Evolutionary conservation across 352 stramenopile genomes (phyloP), one percentile per base, ranked within the genome.

Genomic region (Phytopythium vexans): DNA sequence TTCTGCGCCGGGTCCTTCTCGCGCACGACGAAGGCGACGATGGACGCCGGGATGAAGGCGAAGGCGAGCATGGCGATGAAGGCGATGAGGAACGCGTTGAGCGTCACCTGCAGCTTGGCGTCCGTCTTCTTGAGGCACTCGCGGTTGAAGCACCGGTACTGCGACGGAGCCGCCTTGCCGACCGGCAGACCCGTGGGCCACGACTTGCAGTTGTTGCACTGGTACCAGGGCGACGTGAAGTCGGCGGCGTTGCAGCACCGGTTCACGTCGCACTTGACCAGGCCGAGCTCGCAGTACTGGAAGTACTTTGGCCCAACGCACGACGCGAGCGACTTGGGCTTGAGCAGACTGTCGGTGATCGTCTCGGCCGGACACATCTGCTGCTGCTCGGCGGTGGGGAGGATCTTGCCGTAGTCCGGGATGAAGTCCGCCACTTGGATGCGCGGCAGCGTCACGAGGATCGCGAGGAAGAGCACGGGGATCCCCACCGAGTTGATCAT

Each of bases 1-100:
- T 82, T 74, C 57, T 80, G 72, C 34, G 65, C 68, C 49, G 70
- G 68, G 15, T 76, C 52, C 50, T 81, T 81, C 46, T 83, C 72
- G 7, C 62, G 56, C 34, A 83, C 72, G 31, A 77, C 51, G 44
- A 83, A 81, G 16, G 66, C 70, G 1, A 83, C 68, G 31, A 77
- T 58, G 1, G 64, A 48, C 7, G 72, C 72, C 1, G 72, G 72
- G 2, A 83, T 55, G 43, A 83, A 83, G 8, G 72, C 60, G 39
- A 81, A 81, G 35, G 62, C 66, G 27, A 83, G 60, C 52, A 78
- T 67, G 21, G 72, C 59, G 37, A 83, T 53, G 6, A 77, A 7
- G 3, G 68, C 41, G 2, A 71, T 48, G 10, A 81, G 42, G 36
- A 83, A 81, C 10, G 67, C 54, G 53, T 82, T 82, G 6, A 82